phyloP scores from a whole-genome alignment of 2,329 filamentous ascomycete species.

The Kalmusia sp. region DNA sequence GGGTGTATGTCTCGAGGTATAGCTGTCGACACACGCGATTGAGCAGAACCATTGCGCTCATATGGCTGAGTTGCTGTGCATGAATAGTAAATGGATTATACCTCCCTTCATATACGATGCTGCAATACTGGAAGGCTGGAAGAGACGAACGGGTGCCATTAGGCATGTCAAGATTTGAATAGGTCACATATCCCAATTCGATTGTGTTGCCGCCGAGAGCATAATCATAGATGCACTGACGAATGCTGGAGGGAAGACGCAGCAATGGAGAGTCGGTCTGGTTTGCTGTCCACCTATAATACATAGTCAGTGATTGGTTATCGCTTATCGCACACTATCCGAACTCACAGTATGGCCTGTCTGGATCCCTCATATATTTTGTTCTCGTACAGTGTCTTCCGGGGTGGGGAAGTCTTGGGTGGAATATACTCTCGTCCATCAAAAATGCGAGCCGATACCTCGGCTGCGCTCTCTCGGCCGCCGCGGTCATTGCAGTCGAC shows the following conservation, averaged over 20 bases:
- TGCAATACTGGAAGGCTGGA: conserved; percentile 32
- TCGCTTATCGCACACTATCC: neutral
- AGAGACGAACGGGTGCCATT: neutral
- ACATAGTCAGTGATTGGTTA: conserved; percentile 16
- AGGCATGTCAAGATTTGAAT: conserved; percentile 9
- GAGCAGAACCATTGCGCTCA: conserved; percentile 24
- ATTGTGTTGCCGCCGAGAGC: conserved; percentile 34
- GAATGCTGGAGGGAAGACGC: conserved; percentile 30
- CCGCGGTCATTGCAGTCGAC: neutral
- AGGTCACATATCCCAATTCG: conserved; percentile 31
- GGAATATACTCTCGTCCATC: neutral
- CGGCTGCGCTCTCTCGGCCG: neutral
- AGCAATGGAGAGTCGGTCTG: conserved; percentile 32
- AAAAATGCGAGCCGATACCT: conserved; percentile 4
- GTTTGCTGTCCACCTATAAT: conserved; percentile 30
- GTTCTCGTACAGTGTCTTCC: conserved; percentile 1
- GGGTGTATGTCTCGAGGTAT: conserved; percentile 33
- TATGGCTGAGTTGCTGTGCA: conserved; percentile 6
- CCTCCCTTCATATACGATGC: conserved; percentile 19
- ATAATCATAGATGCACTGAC: conserved; percentile 28
- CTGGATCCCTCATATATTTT: conserved; percentile 13
- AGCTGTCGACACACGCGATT: conserved; percentile 38
- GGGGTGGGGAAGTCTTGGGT: neutral
- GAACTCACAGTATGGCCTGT: conserved; percentile 16
- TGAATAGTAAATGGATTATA: conserved; percentile 26